Base-by-base conservation (phyloP, 805 yeast genomes). In the Saturnispora diversa region DNA sequence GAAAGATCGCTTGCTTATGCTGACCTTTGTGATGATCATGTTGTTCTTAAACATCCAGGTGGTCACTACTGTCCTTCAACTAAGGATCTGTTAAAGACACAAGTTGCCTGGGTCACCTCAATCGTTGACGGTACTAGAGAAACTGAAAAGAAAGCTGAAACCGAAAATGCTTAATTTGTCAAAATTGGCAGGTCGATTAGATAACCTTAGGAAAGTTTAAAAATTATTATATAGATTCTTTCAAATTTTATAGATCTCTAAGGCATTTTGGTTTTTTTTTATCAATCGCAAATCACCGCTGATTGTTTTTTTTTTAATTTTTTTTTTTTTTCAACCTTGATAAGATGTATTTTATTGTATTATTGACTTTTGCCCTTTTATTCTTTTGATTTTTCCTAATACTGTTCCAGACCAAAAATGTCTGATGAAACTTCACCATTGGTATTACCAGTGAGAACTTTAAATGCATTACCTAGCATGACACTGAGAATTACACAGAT, bases 51-150 rank as follows among this genome's bases (percentile, higher is more conserved):
- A 48, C 98, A 90, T 54, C 97, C 97, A 8, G 97, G 98, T 45
- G 97, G 97, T 2, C 98, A 90, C 56, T 87, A 83, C 64, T 95
- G 90, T 35, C 98, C 97, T 22, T 86, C 85, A 61, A 80, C 87
- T 37, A 84, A 83, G 59, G 61, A 55, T 30, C 44, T 60, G 19
- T 30, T 63, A 13, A 56, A 52, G 27, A 56, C 51, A 28, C 60
- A 59, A 47, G 50, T 60, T 37, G 62, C 60, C 1, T 63, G 66
- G 66, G 52, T 63, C 15, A 54, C 50, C 29, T 44, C 44, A 31
- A 52, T 48, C 9, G 40, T 59, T 16, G 51, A 49, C 21, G 40
- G 43, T 6, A 20, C 42, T 20, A 31, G 21, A 11, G 33, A 34
- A 19, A 44, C 43, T 4, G 45, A 43, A 1, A 42, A 39, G 16